Evolutionary conservation across 192 early-diverging fungal species (phyloP), one percentile per base, ranked within the genome.

Genomic region (Podila verticillata): DNA sequence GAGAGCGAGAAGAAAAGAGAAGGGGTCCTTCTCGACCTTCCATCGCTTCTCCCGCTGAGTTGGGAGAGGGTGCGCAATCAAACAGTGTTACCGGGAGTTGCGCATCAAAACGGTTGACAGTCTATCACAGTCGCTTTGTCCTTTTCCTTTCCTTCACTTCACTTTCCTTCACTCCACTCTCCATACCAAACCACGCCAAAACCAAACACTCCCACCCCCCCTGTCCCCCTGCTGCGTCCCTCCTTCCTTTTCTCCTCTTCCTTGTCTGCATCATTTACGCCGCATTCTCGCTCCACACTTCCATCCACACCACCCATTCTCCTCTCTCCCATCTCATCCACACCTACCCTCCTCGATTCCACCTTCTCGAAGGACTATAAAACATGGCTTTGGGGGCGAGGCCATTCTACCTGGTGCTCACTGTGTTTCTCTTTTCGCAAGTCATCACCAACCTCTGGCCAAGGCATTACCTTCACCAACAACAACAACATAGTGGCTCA

Each of bases 351-450:
- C 56, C 56, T 22, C 56, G 24, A 57, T 29, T 34, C 58, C 3
- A n/a, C 30, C 58, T 20, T 60, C 31, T 28, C 17, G 17, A 17
- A 29, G 29, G 5, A 7, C 59, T 3, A 12, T 2, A 32, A 30
- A 51, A 30, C 70, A 78, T 78, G 74, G 68, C 74, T 19, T 35
- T 78, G 12, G 54, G 63, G 8, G 63, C 68, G 4, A 65, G 61
- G 70, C 61, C 70, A 29, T 80, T 80, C 60, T 80, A 80, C 59
- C 77, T 80, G 9, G 54, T 63, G 49, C 60, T 80, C 29, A 80
- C 70, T 12, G 30, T 80, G 39, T 80, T 80, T 31, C 61, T 80
- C 19, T 80, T 80, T 28, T 28, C 65, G 5, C 70, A 80, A 48
- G 61, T 58, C 20, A 26, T 72, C 20, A 48, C 70, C 15, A 28